Conservation (phyloP, 2,329 filamentous ascomycete species). For the Orbilia ellipsospora region DNA sequence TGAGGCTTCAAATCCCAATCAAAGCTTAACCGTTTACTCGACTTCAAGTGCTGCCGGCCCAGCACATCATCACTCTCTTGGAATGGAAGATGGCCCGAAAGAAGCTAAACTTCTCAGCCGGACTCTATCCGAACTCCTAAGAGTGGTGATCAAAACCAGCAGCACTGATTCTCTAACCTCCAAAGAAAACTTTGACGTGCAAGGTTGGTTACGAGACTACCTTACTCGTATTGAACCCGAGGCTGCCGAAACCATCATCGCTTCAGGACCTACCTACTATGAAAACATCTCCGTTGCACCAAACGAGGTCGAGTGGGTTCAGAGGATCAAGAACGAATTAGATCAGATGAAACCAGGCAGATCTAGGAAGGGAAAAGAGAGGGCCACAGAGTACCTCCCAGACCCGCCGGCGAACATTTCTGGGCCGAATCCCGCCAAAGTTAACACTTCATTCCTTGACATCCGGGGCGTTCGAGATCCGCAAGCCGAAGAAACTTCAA, state of each 20-base stretch:
- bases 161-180: slow-evolving; percentile 9
- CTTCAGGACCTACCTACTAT: slow-evolving; percentile 30
- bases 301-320: slow-evolving; percentile 18
- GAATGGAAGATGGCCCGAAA: background rate
- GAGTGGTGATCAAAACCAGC: slow-evolving; percentile 32
- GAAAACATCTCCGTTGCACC: slow-evolving; percentile 26
- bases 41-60: background rate
- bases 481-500: slow-evolving; percentile 29
- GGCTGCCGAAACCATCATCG: slow-evolving; percentile 17
- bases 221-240: slow-evolving; percentile 18
- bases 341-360: background rate
- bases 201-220: slow-evolving; percentile 27
- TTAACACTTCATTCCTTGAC: slow-evolving; percentile 15
- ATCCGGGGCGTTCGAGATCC: slow-evolving; percentile 17
- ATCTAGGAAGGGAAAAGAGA: slow-evolving; percentile 47
- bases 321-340: slow-evolving; percentile 27
- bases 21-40: slow-evolving; percentile 9
- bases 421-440: slow-evolving; percentile 17
- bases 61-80: background rate
- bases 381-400: slow-evolving; percentile 26
- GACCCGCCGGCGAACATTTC: background rate
- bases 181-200: slow-evolving; percentile 28
- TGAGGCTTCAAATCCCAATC: background rate
- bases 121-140: slow-evolving; percentile 37
- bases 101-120: slow-evolving; percentile 23